phyloP scores from a whole-genome alignment of 306 rosid genomes.

The Elaeagnus macrophylla region DNA sequence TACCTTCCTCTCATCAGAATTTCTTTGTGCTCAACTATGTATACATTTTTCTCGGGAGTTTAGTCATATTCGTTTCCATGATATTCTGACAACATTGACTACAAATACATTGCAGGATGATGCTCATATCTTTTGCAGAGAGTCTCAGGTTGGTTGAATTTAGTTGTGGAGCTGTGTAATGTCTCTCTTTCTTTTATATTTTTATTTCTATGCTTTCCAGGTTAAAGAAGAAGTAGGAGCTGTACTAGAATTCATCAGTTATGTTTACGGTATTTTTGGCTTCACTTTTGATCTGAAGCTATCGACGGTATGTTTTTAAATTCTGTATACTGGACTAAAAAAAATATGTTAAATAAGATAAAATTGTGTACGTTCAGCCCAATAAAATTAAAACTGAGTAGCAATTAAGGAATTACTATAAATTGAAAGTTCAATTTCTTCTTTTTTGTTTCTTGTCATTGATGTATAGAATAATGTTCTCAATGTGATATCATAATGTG shows the following conservation, averaged over 20 bases:
- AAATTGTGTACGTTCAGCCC: too few relatives aligned
- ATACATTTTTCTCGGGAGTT: background rate
- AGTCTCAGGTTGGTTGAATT: slow-evolving; percentile 64
- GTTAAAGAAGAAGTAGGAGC: slow-evolving; percentile 77
- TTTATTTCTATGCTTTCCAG: slow-evolving; percentile 13
- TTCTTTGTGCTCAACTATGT: too few relatives aligned
- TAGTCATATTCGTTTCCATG: background rate
- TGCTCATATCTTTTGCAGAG: slow-evolving; percentile 93
- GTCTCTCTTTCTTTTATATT: slow-evolving; percentile 8
- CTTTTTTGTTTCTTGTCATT: background rate
- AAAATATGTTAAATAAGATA: background rate
- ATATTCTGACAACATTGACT: slow-evolving; percentile 25
- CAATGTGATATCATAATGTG: background rate
- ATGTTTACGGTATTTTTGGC: slow-evolving; percentile 59
- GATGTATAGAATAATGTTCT: background rate
- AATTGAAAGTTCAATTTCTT: too few relatives aligned
- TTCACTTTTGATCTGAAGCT: slow-evolving; percentile 87
- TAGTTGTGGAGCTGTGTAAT: slow-evolving; percentile 1
- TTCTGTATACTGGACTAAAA: slow-evolving; percentile 2
- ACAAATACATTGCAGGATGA: slow-evolving; percentile 60
- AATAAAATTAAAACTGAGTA: too few relatives aligned
- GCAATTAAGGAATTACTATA: too few relatives aligned
- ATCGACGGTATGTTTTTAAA: slow-evolving; percentile 57
- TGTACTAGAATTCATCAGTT: slow-evolving; percentile 60
- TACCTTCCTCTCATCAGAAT: too few relatives aligned